Base-by-base conservation (phyloP, 768 basidiomycete species). In the Pulveroboletus sp. region DNA sequence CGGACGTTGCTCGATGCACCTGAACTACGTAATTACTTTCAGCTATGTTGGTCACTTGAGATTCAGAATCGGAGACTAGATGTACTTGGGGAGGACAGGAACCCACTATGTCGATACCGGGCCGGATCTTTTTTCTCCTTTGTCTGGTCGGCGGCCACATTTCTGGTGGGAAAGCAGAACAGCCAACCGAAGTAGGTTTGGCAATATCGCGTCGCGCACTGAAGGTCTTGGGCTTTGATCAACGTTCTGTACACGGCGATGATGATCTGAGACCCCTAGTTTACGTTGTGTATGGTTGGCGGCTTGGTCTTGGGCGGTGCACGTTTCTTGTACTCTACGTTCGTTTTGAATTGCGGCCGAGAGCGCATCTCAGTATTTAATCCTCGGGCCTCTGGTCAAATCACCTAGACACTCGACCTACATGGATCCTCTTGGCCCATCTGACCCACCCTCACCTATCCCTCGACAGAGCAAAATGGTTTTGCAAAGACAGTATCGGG, bases 401-500 rank as follows among this genome's bases (percentile, higher is more conserved):
- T 33, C 15, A 37, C 9, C 1, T 21, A 28, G 3, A 9, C 32
- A 41, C 13, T n/a, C 21, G 27, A 39, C n/a, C 14, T n/a, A 1
- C 11, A 51, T 47, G 49, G 38, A 50, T 35, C 43, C 31, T 2
- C 15, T 30, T 14, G 2, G 15, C 31, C 21, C 38, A 18, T 28
- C 44, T 3, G 9, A n/a, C 10, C 1, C 49, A 17, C 14, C 39
- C 27, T 28, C 31, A 1, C 28, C 49, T 9, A 24, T 27, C 14
- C 17, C 55, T 28, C 60, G 51, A 41, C 46, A 42, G 8, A 53
- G 27, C 31, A 66, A 57, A 38, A 53, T 39, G 32, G 31, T 43
- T 2, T 30, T 35, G 6, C 65, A 66, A 18, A 52, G 50, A 26
- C 54, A 37, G 21, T 66, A 65, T 24, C 58, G 64, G 24, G 47